A percentile compares a stretch with the other conserved stretches of the same genome.
Evolutionary conservation across 768 basidiomycete genomes (phyloP).

Genomic region (Candolleomyces aberdarensis): DNA sequence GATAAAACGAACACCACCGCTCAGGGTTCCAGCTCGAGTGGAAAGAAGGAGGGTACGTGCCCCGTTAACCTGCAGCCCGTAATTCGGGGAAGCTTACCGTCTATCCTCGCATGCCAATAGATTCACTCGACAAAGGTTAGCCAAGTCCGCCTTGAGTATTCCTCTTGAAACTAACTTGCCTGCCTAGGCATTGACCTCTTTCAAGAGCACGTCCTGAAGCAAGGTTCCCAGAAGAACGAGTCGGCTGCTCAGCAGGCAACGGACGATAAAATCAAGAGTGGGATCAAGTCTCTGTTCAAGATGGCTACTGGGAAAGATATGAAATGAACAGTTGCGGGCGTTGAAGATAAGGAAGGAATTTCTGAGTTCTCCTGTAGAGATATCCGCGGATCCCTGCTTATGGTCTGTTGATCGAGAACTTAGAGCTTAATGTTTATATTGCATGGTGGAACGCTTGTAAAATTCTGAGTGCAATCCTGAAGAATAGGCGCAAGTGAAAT

Average conservation of each 20-base stretch:
- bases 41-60: neutral
- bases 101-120: neutral
- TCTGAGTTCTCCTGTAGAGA: no score
- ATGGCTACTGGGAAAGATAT: conserved; percentile 35
- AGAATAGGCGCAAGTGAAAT: no score
- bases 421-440: no score
- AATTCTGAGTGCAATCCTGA: no score
- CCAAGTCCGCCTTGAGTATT: neutral
- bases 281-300: conserved; percentile 24
- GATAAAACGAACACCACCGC: neutral
- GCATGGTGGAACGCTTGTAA: no score
- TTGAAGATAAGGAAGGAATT: no score
- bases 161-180: neutral
- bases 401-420: no score
- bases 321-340: neutral
- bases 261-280: conserved; percentile 33
- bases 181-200: conserved; percentile 35
- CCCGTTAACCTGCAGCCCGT: neutral
- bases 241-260: conserved; percentile 36
- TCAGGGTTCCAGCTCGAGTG: neutral
- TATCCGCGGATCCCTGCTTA: no score
- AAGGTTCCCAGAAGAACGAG: conserved; percentile 37
- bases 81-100: neutral
- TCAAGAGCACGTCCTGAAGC: conserved; percentile 36
- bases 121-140: conserved; percentile 4